Percentiles rank a stretch among this genome's conserved stretches.
phyloP scores from a whole-genome alignment of 1,284 basidiomycete genomes.

The Ganoderma resinaceum region DNA sequence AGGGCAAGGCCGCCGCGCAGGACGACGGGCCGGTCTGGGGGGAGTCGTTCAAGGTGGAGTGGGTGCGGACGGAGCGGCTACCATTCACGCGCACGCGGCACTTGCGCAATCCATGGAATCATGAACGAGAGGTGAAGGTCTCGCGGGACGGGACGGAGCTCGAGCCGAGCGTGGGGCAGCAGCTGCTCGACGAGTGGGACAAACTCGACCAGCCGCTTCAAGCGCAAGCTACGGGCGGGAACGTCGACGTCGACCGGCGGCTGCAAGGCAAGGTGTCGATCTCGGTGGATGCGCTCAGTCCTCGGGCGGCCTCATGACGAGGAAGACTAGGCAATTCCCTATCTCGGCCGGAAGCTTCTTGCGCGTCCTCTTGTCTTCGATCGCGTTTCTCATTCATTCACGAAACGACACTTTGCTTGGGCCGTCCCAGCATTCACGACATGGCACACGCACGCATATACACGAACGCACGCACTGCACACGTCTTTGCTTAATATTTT shows the following conservation, averaged over 20 bases:
- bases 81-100: conserved; percentile 83
- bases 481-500: conserved; percentile 27
- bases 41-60: conserved; percentile 84
- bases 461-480: conserved; percentile 34
- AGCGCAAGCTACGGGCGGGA: conserved; percentile 15
- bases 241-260: conserved; percentile 25
- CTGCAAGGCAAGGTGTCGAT: conserved; percentile 28
- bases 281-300: conserved; percentile 19
- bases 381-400: conserved; percentile 20
- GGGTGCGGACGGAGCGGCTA: conserved; percentile 80
- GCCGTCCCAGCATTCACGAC: conserved; percentile 20
- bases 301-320: background rate
- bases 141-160: conserved; percentile 93
- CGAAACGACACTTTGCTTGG: conserved; percentile 24
- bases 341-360: background rate
- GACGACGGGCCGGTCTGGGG: conserved; percentile 62
- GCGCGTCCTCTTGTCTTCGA: background rate
- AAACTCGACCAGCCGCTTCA: conserved; percentile 34
- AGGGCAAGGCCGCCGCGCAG: conserved; percentile 24
- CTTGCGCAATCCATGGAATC: conserved; percentile 93
- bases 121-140: conserved; percentile 90
- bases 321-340: conserved; percentile 11
- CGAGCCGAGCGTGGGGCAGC: conserved; percentile 81
- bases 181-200: conserved; percentile 82
- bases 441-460: conserved; percentile 36